A percentile compares a stretch with the other conserved stretches of the same genome.
Evolutionary conservation across 352 stramenopile genomes (phyloP).

Genomic region (Pythium volutum): DNA sequence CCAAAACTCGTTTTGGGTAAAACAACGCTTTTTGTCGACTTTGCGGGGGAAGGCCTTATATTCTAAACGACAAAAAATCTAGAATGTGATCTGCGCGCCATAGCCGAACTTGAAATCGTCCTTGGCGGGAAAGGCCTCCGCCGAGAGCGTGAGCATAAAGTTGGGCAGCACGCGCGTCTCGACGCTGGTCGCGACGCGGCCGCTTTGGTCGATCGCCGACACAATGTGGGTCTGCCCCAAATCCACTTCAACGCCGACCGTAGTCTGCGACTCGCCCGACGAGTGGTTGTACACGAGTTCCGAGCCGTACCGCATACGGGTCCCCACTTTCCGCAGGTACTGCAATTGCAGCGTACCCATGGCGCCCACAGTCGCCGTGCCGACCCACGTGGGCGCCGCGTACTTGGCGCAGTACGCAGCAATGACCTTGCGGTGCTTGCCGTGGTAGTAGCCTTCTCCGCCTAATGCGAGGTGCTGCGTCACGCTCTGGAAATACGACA

Average conservation of each 20-base stretch:
- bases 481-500: constrained; percentile 87
- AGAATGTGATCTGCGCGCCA: constrained; percentile 86
- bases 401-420: constrained; percentile 85
- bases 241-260: constrained; percentile 80
- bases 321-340: constrained; percentile 84
- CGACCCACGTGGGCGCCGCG: constrained; percentile 61
- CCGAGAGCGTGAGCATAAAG: constrained; percentile 82
- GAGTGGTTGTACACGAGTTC: constrained; percentile 87
- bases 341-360: constrained; percentile 84
- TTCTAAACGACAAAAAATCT: constrained; percentile 28
- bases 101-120: constrained; percentile 92
- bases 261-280: constrained; percentile 79
- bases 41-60: not conserved
- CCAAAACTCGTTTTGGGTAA: not conserved
- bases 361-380: constrained; percentile 68
- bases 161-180: constrained; percentile 84
- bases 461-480: constrained; percentile 75
- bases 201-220: constrained; percentile 79
- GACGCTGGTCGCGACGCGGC: constrained; percentile 80
- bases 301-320: constrained; percentile 78
- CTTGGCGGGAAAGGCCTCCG: constrained; percentile 82
- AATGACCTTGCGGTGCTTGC: constrained; percentile 85
- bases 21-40: constrained; percentile 17
- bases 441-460: constrained; percentile 87
- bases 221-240: constrained; percentile 83